Base-by-base conservation (phyloP, 2,329 filamentous ascomycete genomes). In the Penicillium sp. region DNA sequence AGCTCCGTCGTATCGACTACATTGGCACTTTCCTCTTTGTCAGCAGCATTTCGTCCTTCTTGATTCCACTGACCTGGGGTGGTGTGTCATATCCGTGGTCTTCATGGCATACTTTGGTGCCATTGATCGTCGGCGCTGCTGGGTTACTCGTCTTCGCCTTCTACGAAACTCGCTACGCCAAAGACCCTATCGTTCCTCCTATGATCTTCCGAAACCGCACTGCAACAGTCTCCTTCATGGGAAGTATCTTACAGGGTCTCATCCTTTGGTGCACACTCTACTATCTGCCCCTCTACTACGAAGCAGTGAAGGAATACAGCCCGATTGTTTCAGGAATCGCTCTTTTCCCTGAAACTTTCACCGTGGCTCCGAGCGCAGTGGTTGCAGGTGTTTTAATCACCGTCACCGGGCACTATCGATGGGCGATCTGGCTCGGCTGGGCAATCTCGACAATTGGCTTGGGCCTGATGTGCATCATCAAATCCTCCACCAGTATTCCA, bases 21-120 rank as follows among this genome's bases (percentile, higher is more conserved):
- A 46, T 80, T 29, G 84, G 85, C 1, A 76, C 78, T 4, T 53
- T 77, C 1, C 59, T 88, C 3, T 86, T 88, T 59, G 72, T 84
- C 13, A 76, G 70, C 9, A 77, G 78, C 11, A 72, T 75, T 9
- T 81, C 80, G 0, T 76, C 75, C 24, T 78, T 85, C 57, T 64
- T 85, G 36, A 80, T 85, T 39, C 79, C 80, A 0, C 61, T 85
- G 4, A 82, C 81, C 2, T 83, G 81, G 73, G 84, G 82, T 8
- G 83, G 82, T 34, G 74, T 85, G 7, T 78, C 83, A 67, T 86
- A 84, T 60, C 59, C 74, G 0, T 88, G 84, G 84, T 62, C 68
- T 39, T 81, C 76, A 3, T 85, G 79, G 75, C 73, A 75, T 1
- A 83, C 81, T 0, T 67, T 88, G 2, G 73, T 83, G 0, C 84